These are phyloP conservation scores for Solanum corneliomulleri DNA, from an alignment of 257 asterid species.

Conservation along the genomic window DNA sequence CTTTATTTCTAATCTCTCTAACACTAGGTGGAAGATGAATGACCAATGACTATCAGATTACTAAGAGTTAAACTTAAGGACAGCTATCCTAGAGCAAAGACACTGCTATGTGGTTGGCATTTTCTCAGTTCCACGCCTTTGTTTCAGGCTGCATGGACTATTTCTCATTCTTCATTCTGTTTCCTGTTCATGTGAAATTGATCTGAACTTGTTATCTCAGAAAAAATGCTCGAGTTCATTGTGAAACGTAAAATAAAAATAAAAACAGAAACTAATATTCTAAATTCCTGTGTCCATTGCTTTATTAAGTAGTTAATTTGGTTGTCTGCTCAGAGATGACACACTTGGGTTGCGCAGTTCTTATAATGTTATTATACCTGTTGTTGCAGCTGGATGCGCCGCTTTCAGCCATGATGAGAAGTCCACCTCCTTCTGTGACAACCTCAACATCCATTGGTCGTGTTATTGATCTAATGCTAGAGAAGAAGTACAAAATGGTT, in stretches of 20 bases:
- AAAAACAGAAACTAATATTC: background rate
- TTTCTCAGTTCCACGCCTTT: background rate
- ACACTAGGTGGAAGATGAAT: background rate
- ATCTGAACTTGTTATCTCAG: background rate
- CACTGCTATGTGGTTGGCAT: background rate
- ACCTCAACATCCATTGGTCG: conserved; percentile 4
- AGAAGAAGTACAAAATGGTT: conserved; percentile 1
- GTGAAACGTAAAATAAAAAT: background rate
- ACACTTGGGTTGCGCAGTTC: background rate
- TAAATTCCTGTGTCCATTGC: background rate
- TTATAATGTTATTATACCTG: background rate
- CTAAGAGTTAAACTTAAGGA: background rate
- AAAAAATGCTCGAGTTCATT: background rate
- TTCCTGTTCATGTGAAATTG: background rate
- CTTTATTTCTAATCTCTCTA: background rate
- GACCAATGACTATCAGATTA: background rate
- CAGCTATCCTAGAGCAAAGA: background rate
- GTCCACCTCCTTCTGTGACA: conserved; percentile 4
- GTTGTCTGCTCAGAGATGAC: background rate
- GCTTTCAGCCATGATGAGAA: conserved; percentile 24
- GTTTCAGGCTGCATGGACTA: background rate
- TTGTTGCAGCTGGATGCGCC: conserved; percentile 52
- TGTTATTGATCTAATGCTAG: conserved; percentile 1
- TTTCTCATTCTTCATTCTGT: background rate
- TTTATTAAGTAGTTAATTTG: background rate